A percentile compares a stretch with the other conserved stretches of the same genome.
phyloP scores from a whole-genome alignment of 495 filamentous ascomycete genomes.

The Neurospora intermedia region DNA sequence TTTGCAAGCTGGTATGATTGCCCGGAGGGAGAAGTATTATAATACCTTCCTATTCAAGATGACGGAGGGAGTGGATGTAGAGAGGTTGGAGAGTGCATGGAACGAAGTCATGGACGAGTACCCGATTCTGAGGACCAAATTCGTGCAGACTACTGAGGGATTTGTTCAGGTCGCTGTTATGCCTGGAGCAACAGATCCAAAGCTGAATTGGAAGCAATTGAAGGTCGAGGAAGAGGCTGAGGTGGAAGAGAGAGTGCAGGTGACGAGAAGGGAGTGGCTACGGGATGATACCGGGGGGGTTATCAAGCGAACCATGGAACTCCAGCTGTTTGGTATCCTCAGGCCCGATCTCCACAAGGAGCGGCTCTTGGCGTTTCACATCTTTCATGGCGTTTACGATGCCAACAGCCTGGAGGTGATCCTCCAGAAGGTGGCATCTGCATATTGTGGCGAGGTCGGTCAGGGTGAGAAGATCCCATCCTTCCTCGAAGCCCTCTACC shows the following conservation, averaged over 20 bases:
- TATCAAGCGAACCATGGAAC: slow-evolving; percentile 15
- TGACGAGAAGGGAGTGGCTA: slow-evolving; percentile 29
- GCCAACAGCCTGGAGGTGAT: slow-evolving; percentile 65
- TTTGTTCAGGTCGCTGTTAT: slow-evolving; percentile 58
- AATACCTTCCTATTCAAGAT: slow-evolving; percentile 55
- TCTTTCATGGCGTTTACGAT: slow-evolving; percentile 87
- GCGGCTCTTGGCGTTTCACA: slow-evolving; percentile 43
- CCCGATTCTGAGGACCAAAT: slow-evolving; percentile 55
- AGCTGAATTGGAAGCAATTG: neutral
- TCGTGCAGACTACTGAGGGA: slow-evolving; percentile 56
- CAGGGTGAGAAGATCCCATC: slow-evolving; percentile 17
- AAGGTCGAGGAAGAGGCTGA: slow-evolving; percentile 12
- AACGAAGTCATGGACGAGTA: slow-evolving; percentile 30
- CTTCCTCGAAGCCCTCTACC: slow-evolving; percentile 42
- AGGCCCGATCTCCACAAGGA: slow-evolving; percentile 22
- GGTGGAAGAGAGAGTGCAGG: slow-evolving; percentile 4
- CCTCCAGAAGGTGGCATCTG: slow-evolving; percentile 42
- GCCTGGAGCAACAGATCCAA: slow-evolving; percentile 28
- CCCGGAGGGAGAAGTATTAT: slow-evolving; percentile 61
- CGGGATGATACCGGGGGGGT: neutral
- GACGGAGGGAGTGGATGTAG: slow-evolving; percentile 23
- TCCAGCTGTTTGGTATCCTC: slow-evolving; percentile 27
- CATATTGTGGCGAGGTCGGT: slow-evolving; percentile 22
- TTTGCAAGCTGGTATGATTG: slow-evolving; percentile 71
- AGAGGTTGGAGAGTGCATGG: slow-evolving; percentile 42